These are phyloP conservation scores for Trichomonas vaginalis DNA, from an alignment of 208 protist genomes.

Conservation along the genomic window DNA sequence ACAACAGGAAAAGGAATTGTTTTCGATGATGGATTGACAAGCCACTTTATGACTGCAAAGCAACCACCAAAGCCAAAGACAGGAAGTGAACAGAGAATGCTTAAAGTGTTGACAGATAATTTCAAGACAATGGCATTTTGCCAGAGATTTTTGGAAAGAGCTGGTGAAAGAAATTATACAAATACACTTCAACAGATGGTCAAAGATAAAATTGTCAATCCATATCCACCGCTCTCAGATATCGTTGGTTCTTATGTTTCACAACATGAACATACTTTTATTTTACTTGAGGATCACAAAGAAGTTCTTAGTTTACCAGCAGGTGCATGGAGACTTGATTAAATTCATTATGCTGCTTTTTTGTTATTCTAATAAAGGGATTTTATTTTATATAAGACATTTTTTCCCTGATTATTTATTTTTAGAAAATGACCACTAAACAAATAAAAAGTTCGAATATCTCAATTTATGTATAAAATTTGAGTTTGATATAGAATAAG, in stretches of 20 bases:
- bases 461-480: no score
- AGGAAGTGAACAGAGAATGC: conserved; percentile 59
- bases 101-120: conserved; percentile 66
- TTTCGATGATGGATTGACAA: background rate
- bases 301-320: background rate
- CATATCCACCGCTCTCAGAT: conserved; percentile 88
- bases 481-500: no score
- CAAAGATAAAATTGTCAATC: conserved; percentile 60
- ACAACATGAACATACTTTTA: conserved; percentile 59
- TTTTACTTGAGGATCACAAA: background rate
- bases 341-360: no score
- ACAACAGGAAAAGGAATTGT: conserved; percentile 58
- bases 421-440: no score
- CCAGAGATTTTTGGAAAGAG: conserved; percentile 25
- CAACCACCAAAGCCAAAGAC: conserved; percentile 37
- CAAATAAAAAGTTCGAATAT: no score
- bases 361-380: no score
- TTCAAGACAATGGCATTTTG: conserved; percentile 63
- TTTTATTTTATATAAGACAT: no score
- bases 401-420: no score
- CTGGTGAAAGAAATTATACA: conserved; percentile 65
- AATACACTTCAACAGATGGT: conserved; percentile 51
- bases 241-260: conserved; percentile 79
- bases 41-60: conserved; percentile 79
- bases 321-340: background rate